A percentile compares a stretch with the other conserved stretches of the same genome.
Evolutionary conservation across 176 grass and related monocot genomes (phyloP).

Genomic region (Juncus inflexus): DNA sequence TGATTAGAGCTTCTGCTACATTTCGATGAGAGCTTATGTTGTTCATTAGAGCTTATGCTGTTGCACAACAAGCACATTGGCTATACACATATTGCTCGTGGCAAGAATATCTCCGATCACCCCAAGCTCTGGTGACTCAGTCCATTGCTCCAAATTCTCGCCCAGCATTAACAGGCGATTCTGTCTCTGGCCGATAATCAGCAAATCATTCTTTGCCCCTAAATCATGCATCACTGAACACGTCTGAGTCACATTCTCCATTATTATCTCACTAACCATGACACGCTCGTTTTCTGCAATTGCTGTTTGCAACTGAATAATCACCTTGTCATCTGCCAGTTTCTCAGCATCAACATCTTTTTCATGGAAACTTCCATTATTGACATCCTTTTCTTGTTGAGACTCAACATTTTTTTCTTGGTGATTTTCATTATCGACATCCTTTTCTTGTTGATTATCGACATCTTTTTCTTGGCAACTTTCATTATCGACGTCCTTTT

Average conservation of each 20-base stretch:
- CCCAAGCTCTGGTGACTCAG: slow-evolving; percentile 36
- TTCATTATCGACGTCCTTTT: no score
- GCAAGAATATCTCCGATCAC: slow-evolving; percentile 40
- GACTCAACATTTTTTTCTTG: no score
- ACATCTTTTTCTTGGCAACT: neutral
- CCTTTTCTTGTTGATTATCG: neutral
- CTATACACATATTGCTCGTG: slow-evolving; percentile 15
- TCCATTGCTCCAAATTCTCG: slow-evolving; percentile 28
- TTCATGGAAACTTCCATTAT: neutral
- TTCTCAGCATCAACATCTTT: slow-evolving; percentile 9
- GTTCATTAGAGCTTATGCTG: slow-evolving; percentile 4
- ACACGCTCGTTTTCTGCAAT: slow-evolving; percentile 17
- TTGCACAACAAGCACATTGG: slow-evolving; percentile 33
- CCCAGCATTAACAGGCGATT: neutral
- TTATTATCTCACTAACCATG: slow-evolving; percentile 10
- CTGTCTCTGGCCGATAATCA: slow-evolving; percentile 26
- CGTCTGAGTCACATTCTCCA: slow-evolving; percentile 2
- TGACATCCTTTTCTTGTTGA: no score
- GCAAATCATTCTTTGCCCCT: slow-evolving; percentile 6
- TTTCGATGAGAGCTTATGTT: no score
- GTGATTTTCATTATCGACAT: neutral
- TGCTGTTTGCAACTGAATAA: slow-evolving; percentile 13
- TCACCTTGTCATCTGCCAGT: slow-evolving; percentile 18
- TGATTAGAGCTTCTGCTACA: no score
- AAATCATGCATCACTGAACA: neutral